Percentiles rank a stretch among this genome's conserved stretches.
These are phyloP conservation scores for Eimeria praecox DNA, from an alignment of 169 alveolate species.

Conservation along the genomic window DNA sequence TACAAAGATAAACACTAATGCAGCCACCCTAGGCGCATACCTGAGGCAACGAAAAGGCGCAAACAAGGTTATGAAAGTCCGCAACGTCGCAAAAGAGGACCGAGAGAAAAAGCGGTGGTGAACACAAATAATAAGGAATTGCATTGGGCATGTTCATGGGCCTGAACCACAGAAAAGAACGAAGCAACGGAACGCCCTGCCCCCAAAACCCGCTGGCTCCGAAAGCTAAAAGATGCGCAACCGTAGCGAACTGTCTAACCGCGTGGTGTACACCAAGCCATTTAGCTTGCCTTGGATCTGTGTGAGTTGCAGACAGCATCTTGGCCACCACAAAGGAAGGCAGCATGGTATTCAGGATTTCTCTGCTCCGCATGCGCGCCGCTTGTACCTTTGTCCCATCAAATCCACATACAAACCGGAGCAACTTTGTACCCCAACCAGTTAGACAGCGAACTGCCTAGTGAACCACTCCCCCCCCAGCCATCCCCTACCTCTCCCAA, in stretches of 20 bases:
- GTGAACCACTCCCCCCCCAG: neutral
- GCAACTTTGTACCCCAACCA: neutral
- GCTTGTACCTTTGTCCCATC: conserved; percentile 69
- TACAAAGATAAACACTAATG: neutral
- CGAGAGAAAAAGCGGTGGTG: conserved; percentile 87
- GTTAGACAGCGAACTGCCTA: neutral
- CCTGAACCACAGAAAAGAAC: conserved; percentile 51
- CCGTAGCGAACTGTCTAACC: neutral
- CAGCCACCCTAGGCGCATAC: neutral
- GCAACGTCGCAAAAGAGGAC: conserved; percentile 98
- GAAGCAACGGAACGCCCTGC: neutral
- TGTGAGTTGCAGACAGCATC: conserved; percentile 68
- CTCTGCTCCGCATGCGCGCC: conserved; percentile 90
- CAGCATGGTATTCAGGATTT: conserved; percentile 93
- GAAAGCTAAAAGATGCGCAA: neutral
- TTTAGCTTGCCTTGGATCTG: conserved; percentile 35
- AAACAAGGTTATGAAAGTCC: conserved; percentile 96
- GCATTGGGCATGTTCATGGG: conserved; percentile 71
- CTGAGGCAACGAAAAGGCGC: conserved; percentile 77
- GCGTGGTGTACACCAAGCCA: neutral
- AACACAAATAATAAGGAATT: conserved; percentile 58
- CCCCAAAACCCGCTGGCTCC: neutral
- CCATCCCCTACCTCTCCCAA: neutral
- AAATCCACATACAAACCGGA: neutral
- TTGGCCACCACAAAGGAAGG: conserved; percentile 93